A percentile compares a stretch with the other conserved stretches of the same genome.
Conservation (phyloP, 2,329 filamentous ascomycete species). For the Drechslera avenae region DNA sequence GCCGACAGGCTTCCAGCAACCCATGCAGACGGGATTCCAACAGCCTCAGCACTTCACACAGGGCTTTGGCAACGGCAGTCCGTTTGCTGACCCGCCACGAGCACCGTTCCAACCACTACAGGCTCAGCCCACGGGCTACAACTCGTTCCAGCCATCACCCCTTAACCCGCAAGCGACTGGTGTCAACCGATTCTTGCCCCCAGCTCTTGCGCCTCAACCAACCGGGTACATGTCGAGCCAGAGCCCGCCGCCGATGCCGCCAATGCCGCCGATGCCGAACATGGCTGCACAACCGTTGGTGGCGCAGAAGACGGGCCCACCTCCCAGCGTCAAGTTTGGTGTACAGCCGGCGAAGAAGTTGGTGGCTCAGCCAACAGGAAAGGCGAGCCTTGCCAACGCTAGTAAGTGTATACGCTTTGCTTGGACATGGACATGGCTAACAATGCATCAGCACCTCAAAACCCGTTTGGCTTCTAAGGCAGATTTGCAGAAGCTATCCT, state of each 20-base stretch:
- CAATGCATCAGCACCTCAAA: constrained; percentile 64
- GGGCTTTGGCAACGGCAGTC: constrained; percentile 56
- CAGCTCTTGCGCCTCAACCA: constrained; percentile 59
- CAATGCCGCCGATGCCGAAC: constrained; percentile 60
- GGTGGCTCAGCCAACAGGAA: constrained; percentile 83
- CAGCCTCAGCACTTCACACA: constrained; percentile 44
- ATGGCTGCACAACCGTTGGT: constrained; percentile 66
- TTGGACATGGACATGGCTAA: constrained; percentile 9
- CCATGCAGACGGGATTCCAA: constrained; percentile 56
- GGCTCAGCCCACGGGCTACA: constrained; percentile 49
- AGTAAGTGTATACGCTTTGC: constrained; percentile 71
- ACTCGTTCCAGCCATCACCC: constrained; percentile 41
- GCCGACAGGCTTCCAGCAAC: constrained; percentile 50
- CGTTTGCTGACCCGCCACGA: constrained; percentile 60
- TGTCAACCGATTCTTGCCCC: constrained; percentile 54
- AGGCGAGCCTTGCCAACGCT: constrained; percentile 90
- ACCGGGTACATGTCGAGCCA: constrained; percentile 57
- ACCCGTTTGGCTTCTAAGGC: constrained; percentile 70
- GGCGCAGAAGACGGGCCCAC: constrained; percentile 81
- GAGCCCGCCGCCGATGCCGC: constrained; percentile 63
- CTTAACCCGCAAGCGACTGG: constrained; percentile 61
- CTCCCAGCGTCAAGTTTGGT: constrained; percentile 88
- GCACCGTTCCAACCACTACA: constrained; percentile 48
- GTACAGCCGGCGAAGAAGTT: constrained; percentile 76
- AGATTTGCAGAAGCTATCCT: not conserved